These are phyloP conservation scores for Trichoderma koningii DNA, from an alignment of 2,329 filamentous ascomycete genomes.

Conservation along the genomic window DNA sequence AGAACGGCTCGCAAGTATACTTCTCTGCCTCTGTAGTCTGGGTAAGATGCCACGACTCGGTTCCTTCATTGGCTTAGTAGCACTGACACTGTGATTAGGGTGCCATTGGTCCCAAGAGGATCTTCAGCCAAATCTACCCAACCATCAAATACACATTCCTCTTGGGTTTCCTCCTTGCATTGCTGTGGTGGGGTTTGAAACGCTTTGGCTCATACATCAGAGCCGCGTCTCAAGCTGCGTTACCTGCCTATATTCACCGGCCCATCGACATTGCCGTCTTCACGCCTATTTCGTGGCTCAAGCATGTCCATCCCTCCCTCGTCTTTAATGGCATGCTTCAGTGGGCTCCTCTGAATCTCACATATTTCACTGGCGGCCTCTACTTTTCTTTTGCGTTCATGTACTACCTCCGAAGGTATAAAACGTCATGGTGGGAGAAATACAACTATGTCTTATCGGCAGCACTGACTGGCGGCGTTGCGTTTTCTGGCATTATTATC, in stretches of 20 bases:
- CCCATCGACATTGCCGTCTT: constrained; percentile 26
- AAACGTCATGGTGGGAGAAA: constrained; percentile 36
- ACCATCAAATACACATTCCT: constrained; percentile 49
- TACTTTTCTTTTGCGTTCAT: constrained; percentile 47
- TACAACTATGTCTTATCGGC: constrained; percentile 50
- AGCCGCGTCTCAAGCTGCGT: background rate
- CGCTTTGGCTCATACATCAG: constrained; percentile 53
- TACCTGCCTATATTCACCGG: constrained; percentile 19
- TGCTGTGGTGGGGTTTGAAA: constrained; percentile 60
- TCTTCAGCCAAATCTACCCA: constrained; percentile 47
- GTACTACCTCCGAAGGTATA: constrained; percentile 45
- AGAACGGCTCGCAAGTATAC: constrained; percentile 38
- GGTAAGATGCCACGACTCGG: constrained; percentile 24
- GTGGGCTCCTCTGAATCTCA: constrained; percentile 48
- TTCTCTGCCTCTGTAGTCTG: constrained; percentile 40
- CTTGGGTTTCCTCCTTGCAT: constrained; percentile 42
- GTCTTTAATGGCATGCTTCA: constrained; percentile 41
- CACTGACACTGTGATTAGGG: constrained; percentile 27
- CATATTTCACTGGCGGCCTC: constrained; percentile 47
- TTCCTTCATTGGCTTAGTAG: background rate
- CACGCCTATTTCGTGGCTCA: constrained; percentile 34
- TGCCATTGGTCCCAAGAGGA: constrained; percentile 36
- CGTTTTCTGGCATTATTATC: constrained; percentile 46
- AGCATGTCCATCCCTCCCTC: constrained; percentile 46
- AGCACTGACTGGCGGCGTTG: constrained; percentile 45